Percentiles rank a stretch among this genome's conserved stretches.
These are phyloP conservation scores for Beauveria caledonica DNA, from an alignment of 2,329 filamentous ascomycete species.

Conservation along the genomic window DNA sequence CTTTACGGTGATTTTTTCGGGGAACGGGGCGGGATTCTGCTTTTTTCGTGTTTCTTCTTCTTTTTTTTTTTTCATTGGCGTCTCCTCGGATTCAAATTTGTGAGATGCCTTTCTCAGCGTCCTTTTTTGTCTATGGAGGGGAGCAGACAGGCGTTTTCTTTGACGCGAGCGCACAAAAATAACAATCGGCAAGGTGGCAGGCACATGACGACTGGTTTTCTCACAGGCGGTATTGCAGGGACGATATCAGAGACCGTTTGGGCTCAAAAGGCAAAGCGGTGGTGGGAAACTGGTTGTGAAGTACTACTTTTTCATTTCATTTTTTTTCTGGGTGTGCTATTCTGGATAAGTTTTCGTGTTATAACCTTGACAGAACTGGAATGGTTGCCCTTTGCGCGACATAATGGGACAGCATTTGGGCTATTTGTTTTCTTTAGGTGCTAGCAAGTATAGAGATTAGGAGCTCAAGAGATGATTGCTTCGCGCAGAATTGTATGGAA, in stretches of 20 bases:
- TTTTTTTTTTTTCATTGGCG: background rate
- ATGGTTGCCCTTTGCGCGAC: background rate
- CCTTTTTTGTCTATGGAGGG: background rate
- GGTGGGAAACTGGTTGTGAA: background rate
- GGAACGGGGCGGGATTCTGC: too few relatives aligned
- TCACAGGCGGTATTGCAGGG: too few relatives aligned
- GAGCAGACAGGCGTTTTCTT: background rate
- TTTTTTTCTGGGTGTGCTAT: background rate
- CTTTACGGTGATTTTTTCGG: background rate
- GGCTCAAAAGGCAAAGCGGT: too few relatives aligned
- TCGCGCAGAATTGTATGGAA: background rate
- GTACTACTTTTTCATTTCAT: background rate
- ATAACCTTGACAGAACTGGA: background rate
- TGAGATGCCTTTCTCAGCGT: too few relatives aligned
- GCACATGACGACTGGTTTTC: too few relatives aligned
- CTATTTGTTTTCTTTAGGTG: background rate
- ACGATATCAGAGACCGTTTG: too few relatives aligned
- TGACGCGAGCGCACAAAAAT: background rate
- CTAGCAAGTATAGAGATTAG: background rate
- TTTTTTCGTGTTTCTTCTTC: background rate
- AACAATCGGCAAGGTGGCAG: too few relatives aligned
- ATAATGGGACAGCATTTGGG: background rate
- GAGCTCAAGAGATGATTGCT: background rate
- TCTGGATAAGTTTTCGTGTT: background rate
- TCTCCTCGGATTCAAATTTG: too few relatives aligned